phyloP scores from a whole-genome alignment of 768 basidiomycete genomes.

The Lepiota subincarnata region DNA sequence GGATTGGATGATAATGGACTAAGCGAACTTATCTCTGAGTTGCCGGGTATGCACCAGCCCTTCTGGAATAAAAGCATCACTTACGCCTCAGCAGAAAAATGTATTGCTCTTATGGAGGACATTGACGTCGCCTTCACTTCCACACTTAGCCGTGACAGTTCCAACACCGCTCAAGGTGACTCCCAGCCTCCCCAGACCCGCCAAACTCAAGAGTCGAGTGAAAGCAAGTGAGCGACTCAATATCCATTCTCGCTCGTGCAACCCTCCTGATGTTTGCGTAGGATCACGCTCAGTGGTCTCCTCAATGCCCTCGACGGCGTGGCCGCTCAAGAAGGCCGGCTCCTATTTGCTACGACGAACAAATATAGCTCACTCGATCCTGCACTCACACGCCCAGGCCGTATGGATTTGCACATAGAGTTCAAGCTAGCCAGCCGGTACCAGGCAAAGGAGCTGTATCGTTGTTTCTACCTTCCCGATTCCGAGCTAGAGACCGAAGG shows the following conservation, averaged over 20 bases:
- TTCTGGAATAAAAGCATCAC: not conserved
- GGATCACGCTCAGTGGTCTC: slow-evolving; percentile 61
- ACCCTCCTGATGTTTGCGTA: slow-evolving; percentile 10
- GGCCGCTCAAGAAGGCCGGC: slow-evolving; percentile 42
- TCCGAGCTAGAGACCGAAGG: slow-evolving; percentile 22
- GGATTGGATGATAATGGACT: slow-evolving; percentile 63
- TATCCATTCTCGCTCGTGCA: not conserved
- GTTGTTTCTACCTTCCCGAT: slow-evolving; percentile 59
- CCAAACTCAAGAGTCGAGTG: slow-evolving; percentile 14
- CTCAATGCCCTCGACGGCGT: slow-evolving; percentile 70
- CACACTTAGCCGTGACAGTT: slow-evolving; percentile 35
- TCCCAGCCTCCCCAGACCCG: not conserved
- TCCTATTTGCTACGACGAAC: slow-evolving; percentile 75
- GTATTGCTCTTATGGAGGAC: slow-evolving; percentile 80
- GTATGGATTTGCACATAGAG: slow-evolving; percentile 77
- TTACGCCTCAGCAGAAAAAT: slow-evolving; percentile 35
- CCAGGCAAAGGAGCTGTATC: slow-evolving; percentile 65
- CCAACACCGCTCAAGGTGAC: not conserved
- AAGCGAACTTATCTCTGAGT: slow-evolving; percentile 50
- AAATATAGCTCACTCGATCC: slow-evolving; percentile 66
- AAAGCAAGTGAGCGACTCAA: slow-evolving; percentile 6
- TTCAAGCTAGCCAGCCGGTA: slow-evolving; percentile 70
- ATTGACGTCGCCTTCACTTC: slow-evolving; percentile 72
- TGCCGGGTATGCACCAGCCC: slow-evolving; percentile 42
- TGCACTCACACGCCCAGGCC: slow-evolving; percentile 72